Evolutionary conservation across 2,329 filamentous ascomycete species (phyloP).

Genomic region (Dactylella cylindrospora): DNA sequence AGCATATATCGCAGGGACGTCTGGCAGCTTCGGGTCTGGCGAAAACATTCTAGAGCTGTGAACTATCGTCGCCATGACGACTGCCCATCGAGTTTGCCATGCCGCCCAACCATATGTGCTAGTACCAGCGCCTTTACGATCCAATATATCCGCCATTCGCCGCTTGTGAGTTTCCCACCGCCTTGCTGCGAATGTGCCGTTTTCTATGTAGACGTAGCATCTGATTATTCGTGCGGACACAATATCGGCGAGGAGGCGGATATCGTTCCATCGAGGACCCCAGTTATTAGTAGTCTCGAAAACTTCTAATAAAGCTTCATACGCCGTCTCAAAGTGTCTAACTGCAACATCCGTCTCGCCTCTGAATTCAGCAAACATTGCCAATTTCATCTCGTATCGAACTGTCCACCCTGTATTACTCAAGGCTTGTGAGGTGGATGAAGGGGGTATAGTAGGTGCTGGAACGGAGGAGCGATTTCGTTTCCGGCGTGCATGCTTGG

Average conservation of each 20-base stretch:
- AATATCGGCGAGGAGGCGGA: constrained; percentile 79
- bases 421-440: constrained; percentile 82
- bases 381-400: constrained; percentile 91
- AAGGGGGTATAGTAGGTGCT: constrained; percentile 78
- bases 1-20: constrained; percentile 57
- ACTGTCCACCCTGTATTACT: constrained; percentile 86
- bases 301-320: constrained; percentile 81
- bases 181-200: constrained; percentile 75
- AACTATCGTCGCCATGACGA: constrained; percentile 41
- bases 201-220: constrained; percentile 76
- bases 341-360: constrained; percentile 87
- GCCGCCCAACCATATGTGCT: constrained; percentile 91
- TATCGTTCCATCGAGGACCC: constrained; percentile 88
- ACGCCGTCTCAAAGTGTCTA: constrained; percentile 81
- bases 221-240: constrained; percentile 78
- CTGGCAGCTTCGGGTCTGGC: constrained; percentile 23
- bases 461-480: constrained; percentile 75
- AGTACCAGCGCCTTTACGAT: constrained; percentile 79
- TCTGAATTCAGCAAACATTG: constrained; percentile 85
- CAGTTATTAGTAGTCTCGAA: constrained; percentile 87
- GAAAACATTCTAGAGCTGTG: constrained; percentile 31
- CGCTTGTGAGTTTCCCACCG: constrained; percentile 77
- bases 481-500: constrained; percentile 89
- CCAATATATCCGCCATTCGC: constrained; percentile 73
- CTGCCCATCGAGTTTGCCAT: constrained; percentile 75